Evolutionary conservation across 345 rosid species (phyloP).

Genomic region (Citrus glauca): DNA sequence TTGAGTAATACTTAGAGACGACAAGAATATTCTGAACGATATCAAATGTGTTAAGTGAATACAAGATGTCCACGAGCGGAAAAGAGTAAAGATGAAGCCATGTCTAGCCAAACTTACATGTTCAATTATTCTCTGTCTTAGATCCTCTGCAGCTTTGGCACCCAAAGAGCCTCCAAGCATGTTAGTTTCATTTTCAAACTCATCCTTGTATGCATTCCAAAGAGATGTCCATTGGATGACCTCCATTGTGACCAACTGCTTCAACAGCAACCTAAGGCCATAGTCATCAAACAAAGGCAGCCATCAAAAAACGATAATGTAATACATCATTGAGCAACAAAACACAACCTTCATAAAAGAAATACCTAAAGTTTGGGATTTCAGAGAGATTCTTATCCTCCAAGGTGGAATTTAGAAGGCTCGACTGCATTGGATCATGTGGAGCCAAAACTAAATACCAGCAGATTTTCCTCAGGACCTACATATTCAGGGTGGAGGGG

Average conservation of each 20-base stretch:
- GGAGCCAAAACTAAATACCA: conserved; percentile 78
- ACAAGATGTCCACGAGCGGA: neutral
- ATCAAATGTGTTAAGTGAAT: conserved; percentile 2
- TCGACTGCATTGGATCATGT: conserved; percentile 79
- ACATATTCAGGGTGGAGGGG: neutral
- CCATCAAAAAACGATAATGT: neutral
- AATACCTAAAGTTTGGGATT: conserved; percentile 76
- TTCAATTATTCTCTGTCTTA: conserved; percentile 87
- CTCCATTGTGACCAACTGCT: conserved; percentile 95
- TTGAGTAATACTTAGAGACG: conserved; percentile 89
- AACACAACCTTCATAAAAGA: neutral
- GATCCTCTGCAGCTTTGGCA: conserved; percentile 93
- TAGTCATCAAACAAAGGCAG: conserved; percentile 4
- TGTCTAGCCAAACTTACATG: conserved; percentile 48
- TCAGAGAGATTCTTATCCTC: conserved; percentile 81
- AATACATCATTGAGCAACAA: neutral
- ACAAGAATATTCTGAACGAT: conserved; percentile 89
- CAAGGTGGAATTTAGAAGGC: conserved; percentile 70
- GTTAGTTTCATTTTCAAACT: conserved; percentile 81
- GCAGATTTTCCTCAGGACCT: conserved; percentile 81
- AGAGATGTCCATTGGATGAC: conserved; percentile 95
- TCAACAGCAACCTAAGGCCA: conserved; percentile 59
- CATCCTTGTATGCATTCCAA: conserved; percentile 78
- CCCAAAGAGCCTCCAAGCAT: conserved; percentile 86
- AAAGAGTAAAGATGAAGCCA: neutral